Evolutionary conservation across 1,284 basidiomycete species (phyloP).

Genomic region (Pseudozyma sp.): DNA sequence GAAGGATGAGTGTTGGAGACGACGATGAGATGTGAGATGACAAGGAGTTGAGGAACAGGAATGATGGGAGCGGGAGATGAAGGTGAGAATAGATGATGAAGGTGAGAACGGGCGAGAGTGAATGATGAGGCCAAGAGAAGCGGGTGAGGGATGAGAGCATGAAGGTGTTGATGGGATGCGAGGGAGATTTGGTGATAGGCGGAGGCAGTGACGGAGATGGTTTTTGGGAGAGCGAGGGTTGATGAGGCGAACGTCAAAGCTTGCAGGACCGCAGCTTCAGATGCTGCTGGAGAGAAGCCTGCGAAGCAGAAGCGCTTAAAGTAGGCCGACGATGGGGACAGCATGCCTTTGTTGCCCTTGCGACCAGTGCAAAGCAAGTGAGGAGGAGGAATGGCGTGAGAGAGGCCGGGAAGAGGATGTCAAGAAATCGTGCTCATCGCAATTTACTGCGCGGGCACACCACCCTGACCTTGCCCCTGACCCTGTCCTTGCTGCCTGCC

Average conservation of each 20-base stretch:
- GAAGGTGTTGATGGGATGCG: background rate
- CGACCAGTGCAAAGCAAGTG: background rate
- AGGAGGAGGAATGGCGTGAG: background rate
- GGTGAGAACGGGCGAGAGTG: background rate
- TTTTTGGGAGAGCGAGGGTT: too few relatives aligned
- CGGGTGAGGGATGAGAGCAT: background rate
- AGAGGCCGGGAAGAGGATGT: background rate
- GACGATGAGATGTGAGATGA: too few relatives aligned
- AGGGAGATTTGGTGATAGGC: too few relatives aligned
- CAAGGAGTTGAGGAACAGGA: too few relatives aligned
- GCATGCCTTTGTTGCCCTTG: too few relatives aligned
- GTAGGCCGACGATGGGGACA: too few relatives aligned
- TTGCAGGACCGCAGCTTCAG: too few relatives aligned
- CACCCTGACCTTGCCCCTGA: constrained; percentile 22
- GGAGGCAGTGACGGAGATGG: too few relatives aligned
- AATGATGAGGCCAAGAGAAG: constrained; percentile 5
- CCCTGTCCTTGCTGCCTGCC: constrained; percentile 21
- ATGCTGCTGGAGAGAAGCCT: too few relatives aligned
- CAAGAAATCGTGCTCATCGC: background rate
- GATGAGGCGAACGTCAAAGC: too few relatives aligned
- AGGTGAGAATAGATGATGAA: background rate
- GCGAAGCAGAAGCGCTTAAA: too few relatives aligned
- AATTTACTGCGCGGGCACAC: constrained; percentile 29
- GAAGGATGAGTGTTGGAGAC: too few relatives aligned
- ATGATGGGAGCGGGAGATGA: background rate